Conservation (phyloP, 768 basidiomycete genomes). For the Nidularia pulvinata region DNA sequence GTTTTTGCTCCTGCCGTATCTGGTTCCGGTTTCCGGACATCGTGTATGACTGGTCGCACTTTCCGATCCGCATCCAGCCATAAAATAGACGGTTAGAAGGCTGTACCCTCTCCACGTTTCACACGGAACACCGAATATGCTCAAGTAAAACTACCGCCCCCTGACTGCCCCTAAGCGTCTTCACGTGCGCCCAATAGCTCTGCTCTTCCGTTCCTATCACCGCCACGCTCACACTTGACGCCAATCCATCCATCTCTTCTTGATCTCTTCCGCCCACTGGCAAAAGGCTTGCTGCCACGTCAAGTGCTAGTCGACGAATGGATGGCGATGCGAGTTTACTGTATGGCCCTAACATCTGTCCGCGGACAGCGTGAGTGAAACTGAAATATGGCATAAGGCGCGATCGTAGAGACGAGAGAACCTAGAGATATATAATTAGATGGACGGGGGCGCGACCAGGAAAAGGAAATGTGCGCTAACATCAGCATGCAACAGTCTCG, state of each 20-base stretch:
- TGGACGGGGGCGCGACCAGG: neutral
- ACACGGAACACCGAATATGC: too few relatives aligned
- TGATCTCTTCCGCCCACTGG: slow-evolving; percentile 3
- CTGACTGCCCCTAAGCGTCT: slow-evolving; percentile 1
- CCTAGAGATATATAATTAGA: slow-evolving; percentile 28
- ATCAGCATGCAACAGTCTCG: slow-evolving; percentile 37
- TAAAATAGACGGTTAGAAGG: too few relatives aligned
- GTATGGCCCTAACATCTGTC: slow-evolving; percentile 78
- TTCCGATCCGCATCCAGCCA: too few relatives aligned
- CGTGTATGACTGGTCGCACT: too few relatives aligned
- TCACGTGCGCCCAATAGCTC: slow-evolving; percentile 36
- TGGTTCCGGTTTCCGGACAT: too few relatives aligned
- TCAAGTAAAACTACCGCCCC: too few relatives aligned
- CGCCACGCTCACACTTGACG: slow-evolving; percentile 28
- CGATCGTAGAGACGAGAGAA: slow-evolving; percentile 46
- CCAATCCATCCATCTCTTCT: slow-evolving; percentile 10
- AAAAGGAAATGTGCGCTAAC: slow-evolving; percentile 25
- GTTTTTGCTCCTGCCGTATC: too few relatives aligned
- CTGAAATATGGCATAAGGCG: slow-evolving; percentile 82
- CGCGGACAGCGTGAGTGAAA: slow-evolving; percentile 74
- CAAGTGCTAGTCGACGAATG: slow-evolving; percentile 60
- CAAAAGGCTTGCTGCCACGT: slow-evolving; percentile 46
- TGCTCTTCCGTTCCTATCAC: slow-evolving; percentile 33
- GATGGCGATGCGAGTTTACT: slow-evolving; percentile 51
- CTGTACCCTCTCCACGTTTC: too few relatives aligned